Percentiles rank a stretch among this genome's conserved stretches.
phyloP scores from a whole-genome alignment of 345 rosid species.

The Citrus inodora region DNA sequence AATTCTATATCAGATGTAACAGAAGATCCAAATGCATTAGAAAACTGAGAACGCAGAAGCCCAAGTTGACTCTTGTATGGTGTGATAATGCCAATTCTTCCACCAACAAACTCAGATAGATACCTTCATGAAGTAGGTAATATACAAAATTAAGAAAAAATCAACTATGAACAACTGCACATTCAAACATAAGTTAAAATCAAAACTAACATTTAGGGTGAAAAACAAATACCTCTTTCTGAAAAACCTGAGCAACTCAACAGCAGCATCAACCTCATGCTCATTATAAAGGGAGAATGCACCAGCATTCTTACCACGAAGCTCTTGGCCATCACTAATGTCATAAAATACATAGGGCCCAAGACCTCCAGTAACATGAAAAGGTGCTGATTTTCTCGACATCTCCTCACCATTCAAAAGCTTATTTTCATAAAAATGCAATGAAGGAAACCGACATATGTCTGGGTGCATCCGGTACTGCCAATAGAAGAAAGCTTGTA shows the following conservation, averaged over 20 bases:
- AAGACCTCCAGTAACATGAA: slow-evolving; percentile 64
- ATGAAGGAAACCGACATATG: slow-evolving; percentile 82
- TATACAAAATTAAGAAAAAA: slow-evolving; percentile 1
- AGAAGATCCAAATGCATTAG: slow-evolving; percentile 71
- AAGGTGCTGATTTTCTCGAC: slow-evolving; percentile 63
- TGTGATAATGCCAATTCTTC: slow-evolving; percentile 84
- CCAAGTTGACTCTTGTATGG: slow-evolving; percentile 88
- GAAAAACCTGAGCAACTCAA: slow-evolving; percentile 67
- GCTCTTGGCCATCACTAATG: slow-evolving; percentile 77
- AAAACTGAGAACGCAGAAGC: slow-evolving; percentile 70
- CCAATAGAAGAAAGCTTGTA: slow-evolving; percentile 24
- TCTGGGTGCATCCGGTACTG: slow-evolving; percentile 99
- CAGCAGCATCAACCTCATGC: slow-evolving; percentile 86
- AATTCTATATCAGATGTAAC: slow-evolving; percentile 75
- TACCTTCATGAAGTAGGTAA: slow-evolving; percentile 38
- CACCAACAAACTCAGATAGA: slow-evolving; percentile 71
- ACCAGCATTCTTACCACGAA: slow-evolving; percentile 71
- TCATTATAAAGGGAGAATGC: slow-evolving; percentile 74
- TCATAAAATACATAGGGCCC: slow-evolving; percentile 87
- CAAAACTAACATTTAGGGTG: not conserved
- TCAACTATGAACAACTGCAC: not conserved
- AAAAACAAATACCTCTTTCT: slow-evolving; percentile 50
- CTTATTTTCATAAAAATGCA: slow-evolving; percentile 83
- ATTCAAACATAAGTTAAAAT: not conserved
- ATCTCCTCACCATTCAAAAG: slow-evolving; percentile 72